Conservation (phyloP, 2,329 filamentous ascomycete species). For the Colletotrichum falcatum region DNA sequence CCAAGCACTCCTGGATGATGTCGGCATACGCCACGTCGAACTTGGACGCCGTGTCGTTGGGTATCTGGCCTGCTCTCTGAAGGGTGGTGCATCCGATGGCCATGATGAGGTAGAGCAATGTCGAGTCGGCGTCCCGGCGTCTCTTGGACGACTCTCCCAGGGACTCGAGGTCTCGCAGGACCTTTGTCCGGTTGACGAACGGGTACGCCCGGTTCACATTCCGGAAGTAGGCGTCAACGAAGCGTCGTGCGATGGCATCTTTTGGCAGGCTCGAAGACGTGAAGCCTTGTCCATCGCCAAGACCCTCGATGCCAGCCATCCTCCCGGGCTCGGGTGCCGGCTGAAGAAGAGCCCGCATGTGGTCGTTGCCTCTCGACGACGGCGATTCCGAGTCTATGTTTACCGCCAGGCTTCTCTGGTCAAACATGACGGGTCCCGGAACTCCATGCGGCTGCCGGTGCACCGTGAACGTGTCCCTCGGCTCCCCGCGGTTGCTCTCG, state of each 20-base stretch:
- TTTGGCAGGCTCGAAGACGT: constrained; percentile 40
- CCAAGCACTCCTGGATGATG: constrained; percentile 56
- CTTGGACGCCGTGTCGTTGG: constrained; percentile 47
- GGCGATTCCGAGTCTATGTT: constrained; percentile 26
- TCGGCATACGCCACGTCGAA: constrained; percentile 55
- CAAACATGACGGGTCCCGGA: constrained; percentile 7
- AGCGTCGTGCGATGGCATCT: constrained; percentile 48
- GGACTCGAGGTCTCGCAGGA: constrained; percentile 51
- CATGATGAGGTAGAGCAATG: constrained; percentile 57
- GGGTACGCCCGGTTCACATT: constrained; percentile 60
- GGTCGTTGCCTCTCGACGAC: constrained; percentile 25
- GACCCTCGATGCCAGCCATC: constrained; percentile 29
- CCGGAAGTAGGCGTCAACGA: constrained; percentile 59
- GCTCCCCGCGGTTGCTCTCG: constrained; percentile 25
- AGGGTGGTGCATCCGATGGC: constrained; percentile 60
- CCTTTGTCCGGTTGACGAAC: constrained; percentile 54
- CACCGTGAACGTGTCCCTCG: constrained; percentile 7
- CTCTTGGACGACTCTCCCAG: constrained; percentile 44
- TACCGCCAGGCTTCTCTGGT: constrained; percentile 27
- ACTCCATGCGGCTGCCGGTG: constrained; percentile 14
- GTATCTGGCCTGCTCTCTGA: constrained; percentile 56
- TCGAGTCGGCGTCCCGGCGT: constrained; percentile 49
- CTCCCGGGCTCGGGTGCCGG: constrained; percentile 27
- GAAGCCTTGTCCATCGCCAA: constrained; percentile 26
- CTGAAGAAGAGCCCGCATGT: constrained; percentile 32